A percentile compares a stretch with the other conserved stretches of the same genome.
These are phyloP conservation scores for Protomyces pachydermus DNA, from an alignment of 1,139 yeast species.

Conservation along the genomic window DNA sequence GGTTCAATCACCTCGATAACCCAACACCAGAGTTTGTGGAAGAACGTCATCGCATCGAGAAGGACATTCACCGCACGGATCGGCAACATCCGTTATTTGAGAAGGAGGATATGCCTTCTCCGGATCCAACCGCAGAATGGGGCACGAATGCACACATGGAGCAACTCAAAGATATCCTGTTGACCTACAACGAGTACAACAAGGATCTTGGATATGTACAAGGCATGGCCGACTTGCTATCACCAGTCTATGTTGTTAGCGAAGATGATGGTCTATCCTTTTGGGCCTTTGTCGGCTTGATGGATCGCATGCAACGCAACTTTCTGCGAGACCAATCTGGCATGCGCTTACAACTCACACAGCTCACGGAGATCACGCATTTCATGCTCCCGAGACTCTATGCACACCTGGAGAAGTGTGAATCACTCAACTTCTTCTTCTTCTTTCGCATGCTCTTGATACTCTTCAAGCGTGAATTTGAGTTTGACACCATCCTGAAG, in stretches of 20 bases:
- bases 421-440: conserved; percentile 83
- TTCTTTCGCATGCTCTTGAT: conserved; percentile 91
- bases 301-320: conserved; percentile 90
- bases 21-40: conserved; percentile 70
- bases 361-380: conserved; percentile 76
- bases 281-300: conserved; percentile 82
- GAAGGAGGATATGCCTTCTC: conserved; percentile 48
- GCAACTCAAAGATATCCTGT: conserved; percentile 67
- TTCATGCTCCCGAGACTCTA: conserved; percentile 83
- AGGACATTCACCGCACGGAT: conserved; percentile 90
- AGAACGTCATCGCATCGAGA: conserved; percentile 84
- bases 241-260: conserved; percentile 74
- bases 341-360: conserved; percentile 79
- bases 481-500: conserved; percentile 67
- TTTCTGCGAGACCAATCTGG: conserved; percentile 89
- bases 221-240: conserved; percentile 91
- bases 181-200: conserved; percentile 82
- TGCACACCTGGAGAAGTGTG: conserved; percentile 77
- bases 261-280: conserved; percentile 77
- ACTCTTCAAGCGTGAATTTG: conserved; percentile 91
- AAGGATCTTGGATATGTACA: conserved; percentile 87
- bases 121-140: conserved; percentile 46
- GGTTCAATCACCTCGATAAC: conserved; percentile 60
- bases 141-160: conserved; percentile 44
- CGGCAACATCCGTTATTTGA: conserved; percentile 64